A percentile compares a stretch with the other conserved stretches of the same genome.
phyloP scores from a whole-genome alignment of 192 early-diverging fungal genomes.

The Spinellus fusiger region DNA sequence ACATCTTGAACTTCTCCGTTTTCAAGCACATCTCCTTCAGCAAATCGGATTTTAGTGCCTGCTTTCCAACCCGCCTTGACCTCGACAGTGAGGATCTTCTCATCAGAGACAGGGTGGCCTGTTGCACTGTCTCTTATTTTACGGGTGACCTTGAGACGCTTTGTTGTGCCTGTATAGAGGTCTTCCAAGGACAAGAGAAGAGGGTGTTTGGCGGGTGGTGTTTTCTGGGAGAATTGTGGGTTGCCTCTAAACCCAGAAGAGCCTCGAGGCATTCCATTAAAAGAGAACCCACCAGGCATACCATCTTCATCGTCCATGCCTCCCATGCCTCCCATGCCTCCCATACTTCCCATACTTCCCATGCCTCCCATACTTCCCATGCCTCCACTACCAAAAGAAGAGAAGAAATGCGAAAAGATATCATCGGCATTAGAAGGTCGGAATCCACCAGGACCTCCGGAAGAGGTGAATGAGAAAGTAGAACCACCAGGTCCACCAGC shows the following conservation, averaged over 20 bases:
- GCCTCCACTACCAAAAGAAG: constrained; percentile 51
- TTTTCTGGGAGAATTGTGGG: constrained; percentile 31
- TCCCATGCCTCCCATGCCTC: constrained; percentile 25
- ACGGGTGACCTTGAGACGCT: constrained; percentile 89
- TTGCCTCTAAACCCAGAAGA: constrained; percentile 2
- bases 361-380: constrained; percentile 22
- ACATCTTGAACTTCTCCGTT: constrained; percentile 81
- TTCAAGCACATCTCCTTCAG: constrained; percentile 82
- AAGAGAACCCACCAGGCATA: constrained; percentile 33
- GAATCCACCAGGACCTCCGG: constrained; percentile 51
- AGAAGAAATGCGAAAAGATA: constrained; percentile 89
- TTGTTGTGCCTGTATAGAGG: constrained; percentile 82
- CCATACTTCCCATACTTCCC: constrained; percentile 30
- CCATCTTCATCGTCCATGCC: constrained; percentile 19
- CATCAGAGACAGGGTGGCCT: constrained; percentile 39
- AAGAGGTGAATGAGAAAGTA: constrained; percentile 63
- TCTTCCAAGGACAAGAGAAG: constrained; percentile 87
- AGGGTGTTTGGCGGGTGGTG: constrained; percentile 58
- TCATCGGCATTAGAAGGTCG: constrained; percentile 79
- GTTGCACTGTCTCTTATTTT: constrained; percentile 36
- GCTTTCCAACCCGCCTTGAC: constrained; percentile 97
- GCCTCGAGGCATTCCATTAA: constrained; percentile 40
- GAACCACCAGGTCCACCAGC: constrained; percentile 46
- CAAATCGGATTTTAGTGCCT: constrained; percentile 93
- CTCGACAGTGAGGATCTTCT: constrained; percentile 81